Evolutionary conservation across 805 yeast genomes (phyloP), one percentile per base, ranked within the genome.

Genomic region (Myxozyma neotropica): DNA sequence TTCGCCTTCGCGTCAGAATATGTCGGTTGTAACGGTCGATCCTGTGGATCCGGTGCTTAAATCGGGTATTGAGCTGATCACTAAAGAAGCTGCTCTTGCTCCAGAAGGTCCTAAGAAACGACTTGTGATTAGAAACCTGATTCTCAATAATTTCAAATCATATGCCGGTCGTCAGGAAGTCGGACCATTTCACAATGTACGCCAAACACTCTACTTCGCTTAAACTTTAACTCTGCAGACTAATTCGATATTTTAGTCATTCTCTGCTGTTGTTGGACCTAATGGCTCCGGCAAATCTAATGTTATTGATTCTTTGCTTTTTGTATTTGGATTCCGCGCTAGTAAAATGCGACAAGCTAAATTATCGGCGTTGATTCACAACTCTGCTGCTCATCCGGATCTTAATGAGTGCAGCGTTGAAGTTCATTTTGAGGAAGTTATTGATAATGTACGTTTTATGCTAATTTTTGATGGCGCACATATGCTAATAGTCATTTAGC

Each of bases 271-370:
- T 10, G 97, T 94, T 13, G 99, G 99, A 0, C 99, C 99, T 4
- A 94, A 94, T 72, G 99, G 99, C 7, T 88, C 96, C 12, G 99
- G 99, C 1, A 94, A 94, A 74, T 92, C 98, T 15, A 94, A 95
- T 70, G 97, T 94, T 65, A 94, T 94, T 72, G 99, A 95, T 72
- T 90, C 97, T 4, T 84, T 94, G 80, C 80, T 95, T 35, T 94
- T 94, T 73, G 99, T 95, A 1, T 94, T 94, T 77, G 99, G 99
- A 0, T 94, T 94, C 75, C 79, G 98, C 59, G 98, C 99, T 0
- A 84, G 85, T 71, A 94, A 95, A 72, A 91, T 94, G 97, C 85
- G 99, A 70, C 99, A 94, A 68, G 88, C 93, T 0, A 93, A 91
- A 70, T 74, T 94, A n/a, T 85, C 94, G 1, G 97, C 92, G 58